Evolutionary conservation across 768 basidiomycete species (phyloP), one percentile per base, ranked within the genome.

Genomic region (Pisolithus tinctorius): DNA sequence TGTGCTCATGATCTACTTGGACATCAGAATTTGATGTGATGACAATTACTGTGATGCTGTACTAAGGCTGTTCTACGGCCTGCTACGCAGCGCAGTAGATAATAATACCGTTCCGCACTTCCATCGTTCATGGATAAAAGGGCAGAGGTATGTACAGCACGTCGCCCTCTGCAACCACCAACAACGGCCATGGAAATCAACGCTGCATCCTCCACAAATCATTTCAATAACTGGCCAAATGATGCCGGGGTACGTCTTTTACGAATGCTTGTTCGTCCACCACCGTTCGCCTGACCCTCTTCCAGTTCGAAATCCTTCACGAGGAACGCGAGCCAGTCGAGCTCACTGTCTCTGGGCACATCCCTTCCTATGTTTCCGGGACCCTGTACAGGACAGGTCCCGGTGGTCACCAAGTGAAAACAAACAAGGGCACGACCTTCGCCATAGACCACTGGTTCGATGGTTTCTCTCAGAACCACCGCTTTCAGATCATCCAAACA

Each of bases 401-500:
- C 8, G 71, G 69, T 3, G 63, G 60, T 4, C n/a, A 58, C 49
- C 61, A 70, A 49, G 63, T 69, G 31, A 50, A 61, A 30, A 17
- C 58, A 0, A 41, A 57, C 47, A 55, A 56, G 10, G 61, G 56
- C 14, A 29, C 51, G 6, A 63, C 60, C 3, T 54, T 62, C 20
- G 61, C 70, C 14, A 41, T 67, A 6, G 57, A 64, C 44, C 73
- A 73, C 45, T 70, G 71, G 73, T 74, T 74, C 49, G 72, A 74
- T 47, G 73, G 73, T 26, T 65, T 74, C 44, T 63, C 67, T 16
- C 63, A 69, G 54, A 66, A 66, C 56, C 71, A 74, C 52, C 66
- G 68, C 45, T 73, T 74, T 58, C 66, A 71, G 50, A 71, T 74
- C 58, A 55, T 59, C 26, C 56, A 67, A 40, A 50, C 63, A 0